Percentiles rank a stretch among this genome's conserved stretches.
These are phyloP conservation scores for Pholiota molesta DNA, from an alignment of 768 basidiomycete species.

Conservation along the genomic window DNA sequence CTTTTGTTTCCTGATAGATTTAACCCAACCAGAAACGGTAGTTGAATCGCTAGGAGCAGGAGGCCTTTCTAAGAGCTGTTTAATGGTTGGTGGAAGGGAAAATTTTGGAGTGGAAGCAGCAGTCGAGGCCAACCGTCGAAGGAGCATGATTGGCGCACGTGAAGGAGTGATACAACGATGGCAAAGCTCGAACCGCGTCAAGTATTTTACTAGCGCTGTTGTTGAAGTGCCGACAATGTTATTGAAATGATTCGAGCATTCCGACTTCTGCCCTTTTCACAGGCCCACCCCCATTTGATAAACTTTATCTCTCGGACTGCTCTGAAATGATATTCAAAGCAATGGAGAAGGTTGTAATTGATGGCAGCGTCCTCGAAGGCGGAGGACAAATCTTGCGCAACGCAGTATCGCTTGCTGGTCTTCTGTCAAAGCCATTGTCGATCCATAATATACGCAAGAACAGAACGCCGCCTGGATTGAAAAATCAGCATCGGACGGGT, in stretches of 20 bases:
- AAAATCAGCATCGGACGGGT: constrained; percentile 76
- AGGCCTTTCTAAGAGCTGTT: constrained; percentile 28
- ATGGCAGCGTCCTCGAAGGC: constrained; percentile 56
- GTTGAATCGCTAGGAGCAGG: constrained; percentile 19
- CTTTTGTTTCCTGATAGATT: constrained; percentile 85
- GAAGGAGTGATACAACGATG: constrained; percentile 4
- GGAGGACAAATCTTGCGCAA: constrained; percentile 80
- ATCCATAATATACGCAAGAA: constrained; percentile 64
- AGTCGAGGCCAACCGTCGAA: constrained; percentile 26
- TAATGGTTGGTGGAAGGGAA: constrained; percentile 33
- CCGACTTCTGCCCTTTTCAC: not conserved
- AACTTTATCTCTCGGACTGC: not conserved
- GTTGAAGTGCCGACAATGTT: not conserved
- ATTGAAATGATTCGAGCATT: not conserved
- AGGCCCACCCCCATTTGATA: not conserved
- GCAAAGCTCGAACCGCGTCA: not conserved
- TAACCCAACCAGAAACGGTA: constrained; percentile 82
- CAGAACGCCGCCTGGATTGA: constrained; percentile 65
- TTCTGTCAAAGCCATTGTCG: constrained; percentile 60
- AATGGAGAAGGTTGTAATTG: constrained; percentile 35
- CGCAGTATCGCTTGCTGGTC: constrained; percentile 63
- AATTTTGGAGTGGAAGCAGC: constrained; percentile 20
- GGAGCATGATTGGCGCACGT: constrained; percentile 24
- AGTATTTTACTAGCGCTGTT: too few species aligned
- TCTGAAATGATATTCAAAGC: constrained; percentile 20